phyloP scores from a whole-genome alignment of 2,329 filamentous ascomycete genomes.

The Fusarium marasasianum region DNA sequence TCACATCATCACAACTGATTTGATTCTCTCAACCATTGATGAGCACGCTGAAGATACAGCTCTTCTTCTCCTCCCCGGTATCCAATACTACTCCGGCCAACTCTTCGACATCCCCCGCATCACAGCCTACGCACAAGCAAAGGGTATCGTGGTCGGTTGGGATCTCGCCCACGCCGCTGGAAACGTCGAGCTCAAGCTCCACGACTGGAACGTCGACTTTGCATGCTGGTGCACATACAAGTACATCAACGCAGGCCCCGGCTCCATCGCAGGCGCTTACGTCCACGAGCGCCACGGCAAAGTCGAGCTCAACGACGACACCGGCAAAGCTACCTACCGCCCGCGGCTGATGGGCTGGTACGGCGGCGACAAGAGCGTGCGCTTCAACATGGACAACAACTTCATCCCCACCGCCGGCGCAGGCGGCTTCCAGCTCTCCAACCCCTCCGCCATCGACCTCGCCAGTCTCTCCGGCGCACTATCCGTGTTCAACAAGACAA shows the following conservation, averaged over 20 bases:
- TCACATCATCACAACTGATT: conserved; percentile 73
- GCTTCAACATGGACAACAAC: conserved; percentile 85
- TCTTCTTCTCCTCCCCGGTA: conserved; percentile 81
- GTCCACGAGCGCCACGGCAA: conserved; percentile 79
- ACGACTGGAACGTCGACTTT: conserved; percentile 93
- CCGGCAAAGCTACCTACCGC: conserved; percentile 58
- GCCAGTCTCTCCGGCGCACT: conserved; percentile 78
- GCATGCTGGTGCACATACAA: conserved; percentile 96
- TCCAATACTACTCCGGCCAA: conserved; percentile 94
- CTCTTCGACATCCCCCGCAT: conserved; percentile 84
- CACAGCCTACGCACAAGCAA: conserved; percentile 77
- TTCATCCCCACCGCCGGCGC: conserved; percentile 83
- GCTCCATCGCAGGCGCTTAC: conserved; percentile 81
- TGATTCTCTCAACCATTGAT: conserved; percentile 78
- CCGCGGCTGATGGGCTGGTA: conserved; percentile 86
- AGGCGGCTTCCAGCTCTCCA: conserved; percentile 84
- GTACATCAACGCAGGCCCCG: conserved; percentile 88
- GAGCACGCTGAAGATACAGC: conserved; percentile 77
- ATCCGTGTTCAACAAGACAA: conserved; percentile 76
- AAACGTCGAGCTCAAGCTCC: conserved; percentile 80
- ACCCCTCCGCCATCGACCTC: conserved; percentile 81
- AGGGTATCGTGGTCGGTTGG: conserved; percentile 82
- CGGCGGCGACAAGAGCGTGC: conserved; percentile 78
- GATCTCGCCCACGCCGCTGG: conserved; percentile 88
- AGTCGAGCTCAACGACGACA: conserved; percentile 55